These are phyloP conservation scores for Fabrea salina DNA, from an alignment of 169 alveolate species.

Conservation along the genomic window DNA sequence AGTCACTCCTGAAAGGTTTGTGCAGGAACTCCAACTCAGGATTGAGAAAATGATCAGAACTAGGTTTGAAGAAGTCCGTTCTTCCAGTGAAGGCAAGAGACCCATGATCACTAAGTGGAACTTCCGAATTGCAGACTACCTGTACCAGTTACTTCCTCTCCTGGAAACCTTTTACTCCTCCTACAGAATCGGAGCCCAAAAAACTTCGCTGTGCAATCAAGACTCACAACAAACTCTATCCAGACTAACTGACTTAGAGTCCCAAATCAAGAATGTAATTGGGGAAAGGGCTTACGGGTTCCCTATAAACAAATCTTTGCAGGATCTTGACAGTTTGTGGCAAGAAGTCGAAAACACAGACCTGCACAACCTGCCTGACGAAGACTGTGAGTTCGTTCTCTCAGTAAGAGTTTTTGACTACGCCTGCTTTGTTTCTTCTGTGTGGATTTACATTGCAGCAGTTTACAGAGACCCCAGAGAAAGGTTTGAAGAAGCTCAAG, in stretches of 20 bases:
- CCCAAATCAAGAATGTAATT: background rate
- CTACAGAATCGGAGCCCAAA: background rate
- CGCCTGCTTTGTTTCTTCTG: slow-evolving; percentile 30
- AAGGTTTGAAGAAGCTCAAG: too few relatives aligned
- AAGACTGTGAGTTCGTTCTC: slow-evolving; percentile 22
- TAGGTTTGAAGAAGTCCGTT: background rate
- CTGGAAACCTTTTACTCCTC: slow-evolving; percentile 3
- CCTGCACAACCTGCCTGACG: background rate
- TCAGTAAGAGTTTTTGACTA: slow-evolving; percentile 16
- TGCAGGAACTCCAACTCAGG: background rate
- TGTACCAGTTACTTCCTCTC: background rate
- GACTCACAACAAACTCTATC: background rate
- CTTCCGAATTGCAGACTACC: background rate
- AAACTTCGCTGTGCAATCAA: background rate
- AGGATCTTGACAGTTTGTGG: background rate
- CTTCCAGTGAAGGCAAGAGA: background rate
- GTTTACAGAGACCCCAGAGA: background rate
- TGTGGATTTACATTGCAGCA: slow-evolving; percentile 34
- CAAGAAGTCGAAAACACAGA: slow-evolving; percentile 21
- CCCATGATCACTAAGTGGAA: background rate
- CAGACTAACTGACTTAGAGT: background rate
- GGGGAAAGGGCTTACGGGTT: background rate
- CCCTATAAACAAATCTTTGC: background rate
- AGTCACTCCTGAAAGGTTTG: slow-evolving; percentile 34
- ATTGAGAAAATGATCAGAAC: slow-evolving; percentile 25